phyloP scores from a whole-genome alignment of 768 basidiomycete species.

The Rhodotorula paludigena region DNA sequence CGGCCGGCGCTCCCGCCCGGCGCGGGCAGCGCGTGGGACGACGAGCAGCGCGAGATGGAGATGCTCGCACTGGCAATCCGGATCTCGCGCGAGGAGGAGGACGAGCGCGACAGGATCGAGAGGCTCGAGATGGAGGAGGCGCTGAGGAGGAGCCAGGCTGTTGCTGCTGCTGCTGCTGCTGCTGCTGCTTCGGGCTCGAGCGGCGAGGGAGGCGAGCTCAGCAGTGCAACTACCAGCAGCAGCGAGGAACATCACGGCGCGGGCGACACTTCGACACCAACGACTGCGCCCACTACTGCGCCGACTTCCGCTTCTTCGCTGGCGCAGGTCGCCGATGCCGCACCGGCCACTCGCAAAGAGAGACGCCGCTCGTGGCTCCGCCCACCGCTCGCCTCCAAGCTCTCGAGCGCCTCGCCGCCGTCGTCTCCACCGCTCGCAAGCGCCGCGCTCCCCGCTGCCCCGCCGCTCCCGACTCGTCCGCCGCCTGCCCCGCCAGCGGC shows the following conservation, averaged over 20 bases:
- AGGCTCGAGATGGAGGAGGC: conserved; percentile 8
- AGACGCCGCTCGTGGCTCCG: conserved; percentile 17
- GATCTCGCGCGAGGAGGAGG: conserved; percentile 29
- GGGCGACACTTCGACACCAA: no score
- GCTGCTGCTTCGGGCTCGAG: no score
- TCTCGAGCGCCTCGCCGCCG: not conserved
- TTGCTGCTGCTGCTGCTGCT: no score
- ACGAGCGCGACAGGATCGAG: conserved; percentile 6
- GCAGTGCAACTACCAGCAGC: not conserved
- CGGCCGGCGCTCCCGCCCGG: conserved; percentile 26
- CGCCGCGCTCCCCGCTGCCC: not conserved
- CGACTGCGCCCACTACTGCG: no score
- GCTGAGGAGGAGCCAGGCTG: not conserved
- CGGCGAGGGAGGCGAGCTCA: no score
- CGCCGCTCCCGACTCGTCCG: not conserved
- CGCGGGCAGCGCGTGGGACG: conserved; percentile 15
- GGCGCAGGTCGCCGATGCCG: no score
- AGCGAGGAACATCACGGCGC: no score
- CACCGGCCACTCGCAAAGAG: not conserved
- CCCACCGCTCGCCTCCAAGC: conserved; percentile 22
- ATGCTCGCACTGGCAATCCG: conserved; percentile 31
- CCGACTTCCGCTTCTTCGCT: no score
- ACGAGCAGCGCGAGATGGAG: conserved; percentile 29
- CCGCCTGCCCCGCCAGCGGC: no score
- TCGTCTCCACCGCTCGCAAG: not conserved